These are phyloP conservation scores for Rhodotorula diobovata DNA, from an alignment of 768 basidiomycete species.

Conservation along the genomic window DNA sequence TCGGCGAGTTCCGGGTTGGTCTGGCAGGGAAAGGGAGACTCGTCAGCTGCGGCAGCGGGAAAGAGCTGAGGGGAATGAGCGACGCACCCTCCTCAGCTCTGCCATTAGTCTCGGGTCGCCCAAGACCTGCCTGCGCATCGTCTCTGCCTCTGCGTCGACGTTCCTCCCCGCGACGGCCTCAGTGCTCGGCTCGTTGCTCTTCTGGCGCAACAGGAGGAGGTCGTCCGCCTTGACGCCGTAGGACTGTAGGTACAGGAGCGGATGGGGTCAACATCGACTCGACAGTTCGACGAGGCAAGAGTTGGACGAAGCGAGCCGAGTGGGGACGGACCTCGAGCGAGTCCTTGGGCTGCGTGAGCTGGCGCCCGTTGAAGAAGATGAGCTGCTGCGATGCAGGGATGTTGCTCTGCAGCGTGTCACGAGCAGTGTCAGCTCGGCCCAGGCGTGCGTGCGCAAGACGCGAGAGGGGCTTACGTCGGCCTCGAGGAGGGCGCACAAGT, in stretches of 20 bases:
- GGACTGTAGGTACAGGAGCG: slow-evolving; percentile 29
- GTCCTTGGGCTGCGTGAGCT: slow-evolving; percentile 61
- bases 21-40: slow-evolving; percentile 48
- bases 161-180: slow-evolving; percentile 55
- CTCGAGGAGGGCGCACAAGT: slow-evolving; percentile 88
- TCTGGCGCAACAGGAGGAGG: slow-evolving; percentile 65
- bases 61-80: too few relatives aligned
- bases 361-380: slow-evolving; percentile 63
- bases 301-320: not conserved
- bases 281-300: not conserved
- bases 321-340: slow-evolving; percentile 56
- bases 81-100: slow-evolving; percentile 61
- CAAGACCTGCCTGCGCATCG: slow-evolving; percentile 80
- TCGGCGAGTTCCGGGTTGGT: slow-evolving; percentile 72
- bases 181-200: slow-evolving; percentile 40
- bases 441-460: not conserved
- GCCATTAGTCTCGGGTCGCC: slow-evolving; percentile 76
- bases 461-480: slow-evolving; percentile 67
- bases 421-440: not conserved
- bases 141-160: slow-evolving; percentile 76
- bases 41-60: not conserved
- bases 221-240: slow-evolving; percentile 64
- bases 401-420: slow-evolving; percentile 57
- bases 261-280: too few relatives aligned
- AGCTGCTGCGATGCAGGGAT: slow-evolving; percentile 68